phyloP scores from a whole-genome alignment of 106 monocot species.

The Iris macrosiphon region DNA sequence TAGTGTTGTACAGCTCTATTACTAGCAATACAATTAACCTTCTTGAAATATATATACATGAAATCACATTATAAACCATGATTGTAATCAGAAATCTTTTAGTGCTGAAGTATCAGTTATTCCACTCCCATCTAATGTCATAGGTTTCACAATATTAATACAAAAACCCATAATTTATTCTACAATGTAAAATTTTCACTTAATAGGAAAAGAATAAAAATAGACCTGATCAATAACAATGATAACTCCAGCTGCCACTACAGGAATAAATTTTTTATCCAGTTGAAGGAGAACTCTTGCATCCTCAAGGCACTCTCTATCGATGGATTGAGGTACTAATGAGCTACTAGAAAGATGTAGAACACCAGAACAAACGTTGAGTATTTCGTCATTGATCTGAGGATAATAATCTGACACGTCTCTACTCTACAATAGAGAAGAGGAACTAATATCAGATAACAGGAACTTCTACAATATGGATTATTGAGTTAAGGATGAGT shows the following conservation, averaged over 20 bases:
- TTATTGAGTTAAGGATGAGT: background rate
- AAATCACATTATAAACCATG: too few relatives aligned
- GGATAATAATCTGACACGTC: constrained; percentile 15
- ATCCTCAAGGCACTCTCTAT: constrained; percentile 50
- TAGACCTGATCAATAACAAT: constrained; percentile 86
- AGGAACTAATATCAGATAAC: background rate
- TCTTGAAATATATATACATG: too few relatives aligned
- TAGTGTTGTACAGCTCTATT: too few relatives aligned
- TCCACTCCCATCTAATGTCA: background rate
- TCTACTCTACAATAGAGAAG: constrained; percentile 22
- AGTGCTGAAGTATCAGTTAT: too few relatives aligned
- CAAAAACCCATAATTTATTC: background rate
- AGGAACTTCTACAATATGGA: background rate
- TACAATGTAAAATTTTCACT: background rate
- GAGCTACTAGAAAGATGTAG: constrained; percentile 70
- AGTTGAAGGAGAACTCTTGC: constrained; percentile 78
- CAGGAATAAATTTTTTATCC: constrained; percentile 93
- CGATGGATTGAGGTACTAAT: constrained; percentile 66
- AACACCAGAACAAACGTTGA: constrained; percentile 71
- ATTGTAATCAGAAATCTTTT: too few relatives aligned
- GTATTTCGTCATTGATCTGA: constrained; percentile 42
- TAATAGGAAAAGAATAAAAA: background rate
- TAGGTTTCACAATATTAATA: background rate
- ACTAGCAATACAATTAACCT: too few relatives aligned
- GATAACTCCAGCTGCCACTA: constrained; percentile 56